These are phyloP conservation scores for Aureobasidium sp. DNA, from an alignment of 2,329 filamentous ascomycete genomes.

Conservation along the genomic window DNA sequence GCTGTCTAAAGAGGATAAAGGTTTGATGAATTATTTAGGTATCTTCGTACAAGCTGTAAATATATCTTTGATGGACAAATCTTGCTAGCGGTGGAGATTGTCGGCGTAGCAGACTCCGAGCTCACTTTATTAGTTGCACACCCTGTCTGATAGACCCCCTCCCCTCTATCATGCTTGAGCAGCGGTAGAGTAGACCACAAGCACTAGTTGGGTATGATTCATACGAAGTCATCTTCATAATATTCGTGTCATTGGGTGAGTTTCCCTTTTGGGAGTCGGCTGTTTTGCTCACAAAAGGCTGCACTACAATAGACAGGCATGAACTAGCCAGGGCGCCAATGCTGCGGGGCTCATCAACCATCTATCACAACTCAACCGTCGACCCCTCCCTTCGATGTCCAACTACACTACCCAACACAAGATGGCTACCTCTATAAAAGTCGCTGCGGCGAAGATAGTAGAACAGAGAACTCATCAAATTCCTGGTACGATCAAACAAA, in stretches of 20 bases:
- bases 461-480: conserved; percentile 39
- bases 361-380: background rate
- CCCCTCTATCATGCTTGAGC: background rate
- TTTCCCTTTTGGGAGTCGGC: too few species aligned
- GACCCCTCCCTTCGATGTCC: background rate
- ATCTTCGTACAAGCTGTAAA: background rate
- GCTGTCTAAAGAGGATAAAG: background rate
- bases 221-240: too few species aligned
- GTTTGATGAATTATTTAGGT: background rate
- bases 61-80: conserved; percentile 1
- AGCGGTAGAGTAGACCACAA: background rate
- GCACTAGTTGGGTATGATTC: too few species aligned
- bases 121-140: background rate
- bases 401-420: background rate
- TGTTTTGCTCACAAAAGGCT: background rate
- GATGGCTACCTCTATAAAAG: conserved; percentile 15
- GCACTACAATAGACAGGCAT: background rate
- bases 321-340: background rate
- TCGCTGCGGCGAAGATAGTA: conserved; percentile 41
- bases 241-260: too few species aligned
- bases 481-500: conserved; percentile 29
- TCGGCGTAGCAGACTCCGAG: conserved; percentile 6
- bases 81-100: background rate
- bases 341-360: background rate
- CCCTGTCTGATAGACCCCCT: background rate